A percentile compares a stretch with the other conserved stretches of the same genome.
Evolutionary conservation across 192 early-diverging fungal genomes (phyloP).

Genomic region (Linnemannia schmuckeri): DNA sequence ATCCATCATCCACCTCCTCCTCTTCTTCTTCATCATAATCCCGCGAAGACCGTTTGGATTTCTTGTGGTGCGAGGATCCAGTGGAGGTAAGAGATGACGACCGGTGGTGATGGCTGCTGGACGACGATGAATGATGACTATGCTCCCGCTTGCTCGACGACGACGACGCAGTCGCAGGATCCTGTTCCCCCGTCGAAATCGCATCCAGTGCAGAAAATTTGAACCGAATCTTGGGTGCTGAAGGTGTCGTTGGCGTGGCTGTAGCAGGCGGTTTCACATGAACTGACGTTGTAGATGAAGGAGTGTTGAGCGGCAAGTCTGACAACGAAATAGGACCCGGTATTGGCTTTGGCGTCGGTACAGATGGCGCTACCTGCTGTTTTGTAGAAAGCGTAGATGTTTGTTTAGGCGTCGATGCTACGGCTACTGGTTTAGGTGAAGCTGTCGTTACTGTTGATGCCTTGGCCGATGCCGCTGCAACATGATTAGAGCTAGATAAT

Average conservation of each 20-base stretch:
- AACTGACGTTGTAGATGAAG: conserved; percentile 1
- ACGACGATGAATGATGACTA: conserved; percentile 25
- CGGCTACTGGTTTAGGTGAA: neutral
- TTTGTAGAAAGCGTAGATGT: neutral
- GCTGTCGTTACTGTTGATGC: no score
- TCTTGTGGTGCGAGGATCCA: conserved; percentile 49
- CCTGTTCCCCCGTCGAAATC: conserved; percentile 13
- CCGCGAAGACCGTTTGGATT: conserved; percentile 40
- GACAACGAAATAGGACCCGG: conserved; percentile 45
- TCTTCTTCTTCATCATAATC: conserved; percentile 46
- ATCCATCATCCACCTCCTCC: conserved; percentile 22
- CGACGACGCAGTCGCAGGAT: neutral
- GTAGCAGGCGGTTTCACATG: conserved; percentile 6
- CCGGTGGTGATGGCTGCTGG: conserved; percentile 20
- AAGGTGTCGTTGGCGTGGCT: conserved; percentile 16
- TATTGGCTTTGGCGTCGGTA: conserved; percentile 6
- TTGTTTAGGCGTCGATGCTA: neutral
- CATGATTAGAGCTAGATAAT: neutral
- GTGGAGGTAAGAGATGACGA: conserved; percentile 36
- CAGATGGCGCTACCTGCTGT: neutral
- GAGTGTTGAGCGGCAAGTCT: conserved; percentile 27
- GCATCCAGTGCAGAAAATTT: conserved; percentile 46
- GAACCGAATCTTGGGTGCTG: conserved; percentile 54
- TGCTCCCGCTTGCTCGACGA: conserved; percentile 35
- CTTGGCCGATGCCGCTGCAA: neutral